Base-by-base conservation (phyloP, 2,329 filamentous ascomycete species). In the Diaporthe longicolla region DNA sequence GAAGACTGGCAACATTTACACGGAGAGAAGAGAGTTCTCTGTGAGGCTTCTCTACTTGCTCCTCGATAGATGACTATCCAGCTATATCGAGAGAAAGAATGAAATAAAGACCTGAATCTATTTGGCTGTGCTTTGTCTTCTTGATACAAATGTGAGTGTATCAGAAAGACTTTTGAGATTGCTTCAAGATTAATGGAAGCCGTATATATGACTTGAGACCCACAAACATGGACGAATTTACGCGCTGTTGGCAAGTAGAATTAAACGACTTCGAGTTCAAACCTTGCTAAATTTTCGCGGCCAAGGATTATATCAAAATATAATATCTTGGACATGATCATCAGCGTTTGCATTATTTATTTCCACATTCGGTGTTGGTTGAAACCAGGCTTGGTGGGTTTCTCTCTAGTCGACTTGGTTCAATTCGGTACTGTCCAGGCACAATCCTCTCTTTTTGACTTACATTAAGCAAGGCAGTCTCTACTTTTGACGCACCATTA, bases 1-100 rank as follows among this genome's bases (percentile, higher is more conserved):
- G 32, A 40, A 68, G 63, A 68, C 63, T 68, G 63, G 63, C 32
- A 54, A 40, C 7, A 54, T 54, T 68, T 54, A 50, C 63, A 68
- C 32, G 48, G 63, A 54, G 32, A 37, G 48, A 54, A 15, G 5
- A 45, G 63, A 54, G 32, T 26, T 40, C 29, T 68, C n/a, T 24
- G 17, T 13, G 48, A 54, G 48, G 45, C 40, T 17, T 10, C 35
- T 24, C 24, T 40, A 40, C 17, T 40, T 52, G 45, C 45, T 68
- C 48, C 63, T 68, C 63, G 63, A 11, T 68, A 68, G 63, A 68
- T 54, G 63, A 40, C 9, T 52, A 26, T 54, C 48, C 29, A 54
- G 48, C 48, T 54, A 68, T 21, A 54, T 54, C 48, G 48, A 54
- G 32, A 40, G 48, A 65, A 48, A 40, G 48, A 68, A 54, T 68